Conservation (phyloP, 1,284 basidiomycete genomes). For the Athelia sp. region DNA sequence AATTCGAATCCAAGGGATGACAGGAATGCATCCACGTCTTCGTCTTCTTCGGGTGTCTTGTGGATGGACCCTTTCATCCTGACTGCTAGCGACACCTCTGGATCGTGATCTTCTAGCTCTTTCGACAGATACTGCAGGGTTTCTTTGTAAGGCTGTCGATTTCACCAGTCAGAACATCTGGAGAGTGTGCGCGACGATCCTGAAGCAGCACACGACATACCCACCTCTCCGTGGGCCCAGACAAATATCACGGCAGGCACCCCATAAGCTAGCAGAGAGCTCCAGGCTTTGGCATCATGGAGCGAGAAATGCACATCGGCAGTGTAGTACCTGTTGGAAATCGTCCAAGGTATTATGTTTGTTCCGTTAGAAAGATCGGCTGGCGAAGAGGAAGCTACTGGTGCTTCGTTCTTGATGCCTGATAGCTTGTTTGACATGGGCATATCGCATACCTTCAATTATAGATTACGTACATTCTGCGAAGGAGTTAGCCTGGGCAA, state of each 20-base stretch:
- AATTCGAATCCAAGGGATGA: slow-evolving; percentile 72
- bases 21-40: slow-evolving; percentile 56
- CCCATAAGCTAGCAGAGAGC: slow-evolving; percentile 29
- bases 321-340: slow-evolving; percentile 82
- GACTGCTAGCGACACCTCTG: slow-evolving; percentile 70
- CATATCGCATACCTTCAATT: slow-evolving; percentile 10
- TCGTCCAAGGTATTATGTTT: slow-evolving; percentile 62
- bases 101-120: slow-evolving; percentile 42
- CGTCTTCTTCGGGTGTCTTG: slow-evolving; percentile 14
- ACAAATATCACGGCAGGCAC: slow-evolving; percentile 70
- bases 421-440: slow-evolving; percentile 2
- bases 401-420: slow-evolving; percentile 17
- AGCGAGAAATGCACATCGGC: slow-evolving; percentile 69
- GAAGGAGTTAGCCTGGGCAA: slow-evolving; percentile 34
- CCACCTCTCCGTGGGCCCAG: slow-evolving; percentile 62
- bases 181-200: neutral
- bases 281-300: slow-evolving; percentile 37
- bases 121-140: slow-evolving; percentile 45
- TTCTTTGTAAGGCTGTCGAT: slow-evolving; percentile 44
- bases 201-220: slow-evolving; percentile 16
- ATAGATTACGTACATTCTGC: slow-evolving; percentile 38
- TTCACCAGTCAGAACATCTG: slow-evolving; percentile 14
- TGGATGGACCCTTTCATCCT: slow-evolving; percentile 29
- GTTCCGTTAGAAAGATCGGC: slow-evolving; percentile 9
- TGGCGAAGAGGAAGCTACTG: slow-evolving; percentile 9